phyloP scores from a whole-genome alignment of 2,329 filamentous ascomycete species.

The Zymoseptoria tritici region DNA sequence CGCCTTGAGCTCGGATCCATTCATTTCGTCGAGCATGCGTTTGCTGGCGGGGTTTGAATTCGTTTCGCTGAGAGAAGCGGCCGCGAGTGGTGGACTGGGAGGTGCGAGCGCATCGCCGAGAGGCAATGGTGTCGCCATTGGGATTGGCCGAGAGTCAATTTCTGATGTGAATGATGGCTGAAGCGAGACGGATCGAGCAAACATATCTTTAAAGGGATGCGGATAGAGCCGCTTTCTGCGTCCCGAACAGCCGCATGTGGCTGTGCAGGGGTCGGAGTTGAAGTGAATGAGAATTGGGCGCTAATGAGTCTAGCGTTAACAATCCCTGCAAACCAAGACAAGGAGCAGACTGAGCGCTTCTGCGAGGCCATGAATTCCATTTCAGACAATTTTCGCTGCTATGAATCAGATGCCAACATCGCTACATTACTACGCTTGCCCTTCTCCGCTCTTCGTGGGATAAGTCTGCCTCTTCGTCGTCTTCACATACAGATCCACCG shows the following conservation, averaged over 20 bases:
- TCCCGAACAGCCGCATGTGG: not conserved
- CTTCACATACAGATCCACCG: conserved; percentile 48
- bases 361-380: not conserved
- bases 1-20: not conserved
- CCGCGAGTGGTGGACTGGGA: not conserved
- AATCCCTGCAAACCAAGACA: not conserved
- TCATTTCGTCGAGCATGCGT: not conserved
- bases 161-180: not conserved
- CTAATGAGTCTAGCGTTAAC: not conserved
- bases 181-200: not conserved
- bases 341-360: not conserved
- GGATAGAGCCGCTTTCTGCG: not conserved
- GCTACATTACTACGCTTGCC: not conserved
- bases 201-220: not conserved
- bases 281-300: not conserved
- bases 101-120: too few relatives aligned
- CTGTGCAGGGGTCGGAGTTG: not conserved
- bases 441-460: conserved; percentile 28
- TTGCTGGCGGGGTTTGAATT: not conserved
- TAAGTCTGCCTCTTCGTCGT: conserved; percentile 45
- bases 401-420: not conserved
- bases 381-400: not conserved
- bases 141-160: not conserved
- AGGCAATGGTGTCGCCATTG: not conserved
- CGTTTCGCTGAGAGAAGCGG: not conserved